These are phyloP conservation scores for Penicillium goetzii DNA, from an alignment of 495 filamentous ascomycete genomes.

Conservation along the genomic window DNA sequence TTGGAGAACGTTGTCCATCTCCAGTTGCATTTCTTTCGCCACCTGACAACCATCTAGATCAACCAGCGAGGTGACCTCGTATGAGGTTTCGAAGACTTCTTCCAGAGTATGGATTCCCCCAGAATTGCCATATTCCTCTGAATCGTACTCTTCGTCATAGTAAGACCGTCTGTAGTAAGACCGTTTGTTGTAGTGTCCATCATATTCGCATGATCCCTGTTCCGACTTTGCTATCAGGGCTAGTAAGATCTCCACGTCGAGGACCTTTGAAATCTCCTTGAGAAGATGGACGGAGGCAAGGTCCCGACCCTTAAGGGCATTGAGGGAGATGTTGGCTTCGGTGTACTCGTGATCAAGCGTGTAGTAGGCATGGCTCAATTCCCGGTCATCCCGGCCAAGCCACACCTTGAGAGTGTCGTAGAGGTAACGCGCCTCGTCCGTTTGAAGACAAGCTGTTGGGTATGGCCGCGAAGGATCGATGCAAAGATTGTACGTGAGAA, in stretches of 20 bases:
- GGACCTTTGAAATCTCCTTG: neutral
- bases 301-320: neutral
- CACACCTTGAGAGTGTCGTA: neutral
- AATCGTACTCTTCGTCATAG: neutral
- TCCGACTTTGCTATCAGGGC: neutral
- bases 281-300: neutral
- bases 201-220: neutral
- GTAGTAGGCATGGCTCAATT: neutral
- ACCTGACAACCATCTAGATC: neutral
- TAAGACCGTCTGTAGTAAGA: neutral
- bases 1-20: neutral
- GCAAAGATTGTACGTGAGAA: slow-evolving; percentile 7
- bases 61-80: neutral
- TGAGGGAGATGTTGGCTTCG: neutral
- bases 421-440: neutral
- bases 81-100: neutral
- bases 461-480: neutral
- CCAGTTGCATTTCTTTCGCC: neutral
- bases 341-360: slow-evolving; percentile 5
- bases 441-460: neutral
- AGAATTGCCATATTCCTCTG: neutral
- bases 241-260: neutral
- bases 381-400: neutral
- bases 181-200: neutral
- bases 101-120: neutral